phyloP scores from a whole-genome alignment of 106 monocot species.

The Apostasia ramifera region DNA sequence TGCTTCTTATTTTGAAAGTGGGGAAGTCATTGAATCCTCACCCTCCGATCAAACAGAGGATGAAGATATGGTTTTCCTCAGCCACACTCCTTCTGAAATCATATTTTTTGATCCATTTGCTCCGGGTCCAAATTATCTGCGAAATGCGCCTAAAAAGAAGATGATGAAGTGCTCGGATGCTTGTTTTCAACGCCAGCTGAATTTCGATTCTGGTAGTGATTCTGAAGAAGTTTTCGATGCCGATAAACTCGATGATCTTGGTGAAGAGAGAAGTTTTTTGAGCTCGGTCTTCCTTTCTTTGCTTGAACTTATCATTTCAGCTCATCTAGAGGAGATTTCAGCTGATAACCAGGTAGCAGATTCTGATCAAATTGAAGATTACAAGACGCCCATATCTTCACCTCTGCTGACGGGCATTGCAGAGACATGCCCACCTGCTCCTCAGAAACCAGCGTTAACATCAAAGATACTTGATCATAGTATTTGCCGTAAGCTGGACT shows the following conservation, averaged over 20 bases:
- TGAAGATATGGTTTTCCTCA: slow-evolving; percentile 3
- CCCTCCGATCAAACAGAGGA: slow-evolving; percentile 20
- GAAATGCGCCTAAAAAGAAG: slow-evolving; percentile 61
- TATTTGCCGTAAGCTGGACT: slow-evolving; percentile 39
- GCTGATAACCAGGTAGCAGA: slow-evolving; percentile 2
- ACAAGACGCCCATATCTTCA: slow-evolving; percentile 40
- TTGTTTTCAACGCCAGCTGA: slow-evolving; percentile 27
- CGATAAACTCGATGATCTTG: slow-evolving; percentile 10
- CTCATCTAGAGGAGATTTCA: slow-evolving; percentile 13
- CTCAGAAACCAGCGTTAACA: slow-evolving; percentile 16
- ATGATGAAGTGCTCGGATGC: slow-evolving; percentile 4
- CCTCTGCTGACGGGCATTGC: slow-evolving; percentile 34
- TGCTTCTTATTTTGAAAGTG: background rate
- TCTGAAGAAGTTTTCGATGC: background rate
- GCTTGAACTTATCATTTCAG: slow-evolving; percentile 36
- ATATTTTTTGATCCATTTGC: slow-evolving; percentile 81
- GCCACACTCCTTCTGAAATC: slow-evolving; percentile 38
- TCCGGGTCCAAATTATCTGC: slow-evolving; percentile 44
- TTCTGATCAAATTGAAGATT: slow-evolving; percentile 13
- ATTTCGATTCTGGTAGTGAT: slow-evolving; percentile 25
- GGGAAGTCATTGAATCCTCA: slow-evolving; percentile 4
- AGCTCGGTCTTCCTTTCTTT: slow-evolving; percentile 27
- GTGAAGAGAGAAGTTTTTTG: slow-evolving; percentile 24
- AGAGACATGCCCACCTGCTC: slow-evolving; percentile 51
- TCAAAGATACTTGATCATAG: slow-evolving; percentile 16